A percentile compares a stretch with the other conserved stretches of the same genome.
phyloP scores from a whole-genome alignment of 1,284 basidiomycete species.

The Omphalotus olearius region DNA sequence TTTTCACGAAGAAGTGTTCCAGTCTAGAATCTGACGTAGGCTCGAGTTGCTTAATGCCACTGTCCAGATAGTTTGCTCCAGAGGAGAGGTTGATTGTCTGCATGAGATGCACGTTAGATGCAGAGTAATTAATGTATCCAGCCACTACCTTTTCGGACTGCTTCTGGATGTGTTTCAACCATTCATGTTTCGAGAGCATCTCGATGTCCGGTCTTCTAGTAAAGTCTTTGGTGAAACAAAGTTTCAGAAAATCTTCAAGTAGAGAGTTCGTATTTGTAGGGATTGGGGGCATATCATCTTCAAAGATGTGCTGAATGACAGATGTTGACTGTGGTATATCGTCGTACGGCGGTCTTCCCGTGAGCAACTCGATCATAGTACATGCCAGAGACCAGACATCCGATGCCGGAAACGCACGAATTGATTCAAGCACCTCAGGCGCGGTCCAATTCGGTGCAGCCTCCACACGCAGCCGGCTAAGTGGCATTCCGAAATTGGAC shows the following conservation, averaged over 20 bases:
- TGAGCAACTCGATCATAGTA: conserved; percentile 93
- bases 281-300: conserved; percentile 94
- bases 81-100: no score
- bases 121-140: no score
- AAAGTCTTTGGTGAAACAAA: conserved; percentile 91
- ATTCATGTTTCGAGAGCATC: no score
- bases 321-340: conserved; percentile 92
- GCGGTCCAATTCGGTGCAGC: conserved; percentile 60
- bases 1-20: no score
- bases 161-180: no score
- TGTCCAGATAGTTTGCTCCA: no score
- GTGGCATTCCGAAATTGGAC: conserved; percentile 92
- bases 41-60: no score
- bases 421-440: conserved; percentile 96
- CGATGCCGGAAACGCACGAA: conserved; percentile 92
- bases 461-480: conserved; percentile 42
- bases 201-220: no score
- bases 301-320: conserved; percentile 95
- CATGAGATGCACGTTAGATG: no score
- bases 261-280: conserved; percentile 92
- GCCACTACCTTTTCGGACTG: no score
- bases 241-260: conserved; percentile 94
- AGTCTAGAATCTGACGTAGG: no score
- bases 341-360: conserved; percentile 95
- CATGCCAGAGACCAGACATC: conserved; percentile 98